Conservation (phyloP, 495 filamentous ascomycete genomes). For the Penicillium chermesinum region DNA sequence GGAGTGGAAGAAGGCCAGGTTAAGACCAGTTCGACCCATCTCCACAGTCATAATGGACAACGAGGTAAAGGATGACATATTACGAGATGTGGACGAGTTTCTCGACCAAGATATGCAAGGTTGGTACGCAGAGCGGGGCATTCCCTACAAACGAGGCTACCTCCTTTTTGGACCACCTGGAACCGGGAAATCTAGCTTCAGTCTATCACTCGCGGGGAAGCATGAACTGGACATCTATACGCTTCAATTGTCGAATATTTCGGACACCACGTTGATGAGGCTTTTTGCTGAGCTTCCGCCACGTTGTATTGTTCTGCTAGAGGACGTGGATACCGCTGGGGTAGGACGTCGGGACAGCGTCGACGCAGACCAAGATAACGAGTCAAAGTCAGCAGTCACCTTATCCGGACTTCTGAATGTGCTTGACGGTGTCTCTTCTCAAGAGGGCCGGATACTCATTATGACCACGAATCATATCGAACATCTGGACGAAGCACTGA, state of each 20-base stretch:
- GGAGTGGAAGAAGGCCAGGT: slow-evolving; percentile 12
- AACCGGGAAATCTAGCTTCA: slow-evolving; percentile 3
- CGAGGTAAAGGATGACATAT: slow-evolving; percentile 57
- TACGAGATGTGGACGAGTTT: slow-evolving; percentile 75
- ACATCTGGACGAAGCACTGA: slow-evolving; percentile 3
- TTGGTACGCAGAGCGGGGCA: slow-evolving; percentile 36
- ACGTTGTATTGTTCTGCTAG: slow-evolving; percentile 1
- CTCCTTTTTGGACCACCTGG: slow-evolving; percentile 3
- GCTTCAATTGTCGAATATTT: background rate
- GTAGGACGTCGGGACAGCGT: slow-evolving; percentile 1
- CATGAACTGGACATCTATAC: slow-evolving; percentile 1
- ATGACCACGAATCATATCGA: slow-evolving; percentile 2
- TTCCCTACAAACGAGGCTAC: slow-evolving; percentile 2
- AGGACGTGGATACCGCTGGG: slow-evolving; percentile 20
- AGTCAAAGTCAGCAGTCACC: background rate
- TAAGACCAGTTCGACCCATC: slow-evolving; percentile 62
- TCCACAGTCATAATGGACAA: slow-evolving; percentile 70
- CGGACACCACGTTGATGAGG: background rate
- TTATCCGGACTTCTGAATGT: slow-evolving; percentile 1
- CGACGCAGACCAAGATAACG: background rate
- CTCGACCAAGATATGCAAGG: slow-evolving; percentile 57
- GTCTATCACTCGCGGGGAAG: background rate
- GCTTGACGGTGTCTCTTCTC: background rate
- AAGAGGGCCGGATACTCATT: slow-evolving; percentile 2
- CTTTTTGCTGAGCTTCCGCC: slow-evolving; percentile 1